Evolutionary conservation across 176 grass and related monocot species (phyloP).

Genomic region (Bolboschoenus planiculmis): DNA sequence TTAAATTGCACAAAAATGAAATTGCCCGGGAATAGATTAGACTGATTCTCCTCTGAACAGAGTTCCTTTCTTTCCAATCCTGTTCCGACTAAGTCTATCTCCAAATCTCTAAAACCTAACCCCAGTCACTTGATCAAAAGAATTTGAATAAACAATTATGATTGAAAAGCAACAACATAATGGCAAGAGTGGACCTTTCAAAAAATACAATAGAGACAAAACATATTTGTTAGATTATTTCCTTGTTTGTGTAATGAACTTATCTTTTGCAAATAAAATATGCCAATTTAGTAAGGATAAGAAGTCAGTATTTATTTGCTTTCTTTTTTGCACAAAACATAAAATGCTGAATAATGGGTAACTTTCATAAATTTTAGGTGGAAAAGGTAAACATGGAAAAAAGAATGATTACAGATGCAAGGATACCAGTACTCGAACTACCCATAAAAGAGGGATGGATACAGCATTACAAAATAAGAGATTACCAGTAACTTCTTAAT

Average conservation of each 20-base stretch:
- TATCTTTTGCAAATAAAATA: neutral
- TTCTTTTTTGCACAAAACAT: neutral
- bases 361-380: neutral
- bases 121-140: neutral
- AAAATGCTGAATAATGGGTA: neutral
- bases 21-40: neutral
- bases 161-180: neutral
- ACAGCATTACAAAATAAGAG: neutral
- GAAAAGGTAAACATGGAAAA: neutral
- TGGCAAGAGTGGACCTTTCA: neutral
- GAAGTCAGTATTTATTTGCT: neutral
- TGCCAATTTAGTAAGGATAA: neutral
- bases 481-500: neutral
- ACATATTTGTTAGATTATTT: neutral
- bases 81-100: neutral
- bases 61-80: neutral
- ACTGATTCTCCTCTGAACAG: neutral
- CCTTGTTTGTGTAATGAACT: neutral
- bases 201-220: neutral
- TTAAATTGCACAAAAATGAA: neutral
- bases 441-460: neutral
- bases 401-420: neutral
- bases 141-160: neutral
- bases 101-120: neutral
- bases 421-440: neutral